Base-by-base conservation (phyloP, 2,329 filamentous ascomycete genomes). In the Parascedosporium putredinis region DNA sequence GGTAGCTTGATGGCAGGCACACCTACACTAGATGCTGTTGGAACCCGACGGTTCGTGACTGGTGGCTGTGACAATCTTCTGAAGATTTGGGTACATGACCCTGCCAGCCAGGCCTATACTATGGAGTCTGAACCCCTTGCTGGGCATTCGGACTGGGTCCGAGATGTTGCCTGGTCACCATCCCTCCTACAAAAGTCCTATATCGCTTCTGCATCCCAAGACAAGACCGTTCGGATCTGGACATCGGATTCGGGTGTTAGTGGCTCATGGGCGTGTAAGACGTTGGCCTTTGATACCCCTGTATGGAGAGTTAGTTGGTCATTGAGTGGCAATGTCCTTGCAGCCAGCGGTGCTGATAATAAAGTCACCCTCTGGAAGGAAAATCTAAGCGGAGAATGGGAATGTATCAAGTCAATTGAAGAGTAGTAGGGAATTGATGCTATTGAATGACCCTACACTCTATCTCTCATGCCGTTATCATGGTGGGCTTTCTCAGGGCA, bases 281-380 rank as follows among this genome's bases (percentile, higher is more conserved):
- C 86, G 36, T 76, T 98, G 55, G 81, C 84, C 60, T 95, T 98
- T 59, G 91, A 96, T 54, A 82, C 85, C 4, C 84, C 90, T 44
- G 79, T 95, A 52, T 98, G 93, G 93, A 83, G 93, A 50, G 93
- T 96, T 43, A 96, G 88, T 75, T 98, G 93, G 93, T 95, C 89
- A 59, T 74, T 97, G 63, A 95, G 88, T 66, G 93, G 93, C 48
- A 98, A 98, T 64, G 90, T 97, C 18, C 75, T 98, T 59, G 93
- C 93, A 8, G 88, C 96, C 54, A 93, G 86, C 63, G 88, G 88
- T 34, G 88, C 86, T 23, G 91, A 98, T 69, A 98, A 98, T 75
- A 90, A 94, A 71, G 90, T 98, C 50, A 94, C 85, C 49, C 69
- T 98, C 66, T 98, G 91, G 91, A 98, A 97, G 78, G 93, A 98